Conservation (phyloP, 2,329 filamentous ascomycete genomes). For the Raffaelea albimanens region DNA sequence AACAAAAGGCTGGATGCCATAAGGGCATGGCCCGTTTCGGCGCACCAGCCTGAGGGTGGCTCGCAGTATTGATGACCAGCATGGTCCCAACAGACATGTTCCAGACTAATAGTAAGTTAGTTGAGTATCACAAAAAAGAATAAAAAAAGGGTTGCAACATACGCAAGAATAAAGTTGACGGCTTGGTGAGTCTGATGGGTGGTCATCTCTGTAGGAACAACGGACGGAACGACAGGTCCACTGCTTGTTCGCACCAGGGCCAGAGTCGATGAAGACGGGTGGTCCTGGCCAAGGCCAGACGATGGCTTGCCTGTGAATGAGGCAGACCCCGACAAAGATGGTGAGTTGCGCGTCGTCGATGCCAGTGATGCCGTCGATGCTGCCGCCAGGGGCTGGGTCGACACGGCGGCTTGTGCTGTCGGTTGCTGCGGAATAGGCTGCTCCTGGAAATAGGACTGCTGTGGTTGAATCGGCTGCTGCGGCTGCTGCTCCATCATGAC, state of each 20-base stretch:
- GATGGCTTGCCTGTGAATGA: no score
- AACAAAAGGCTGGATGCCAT: conserved; percentile 35
- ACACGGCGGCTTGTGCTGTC: no score
- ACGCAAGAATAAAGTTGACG: conserved; percentile 47
- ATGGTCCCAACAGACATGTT: conserved; percentile 44
- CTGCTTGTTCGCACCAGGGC: background rate
- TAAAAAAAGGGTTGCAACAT: conserved; percentile 14
- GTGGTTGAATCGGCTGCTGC: no score
- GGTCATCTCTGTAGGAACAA: conserved; percentile 18
- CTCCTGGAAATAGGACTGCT: no score
- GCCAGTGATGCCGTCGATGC: no score
- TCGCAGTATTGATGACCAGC: conserved; percentile 25
- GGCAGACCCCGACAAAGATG: no score
- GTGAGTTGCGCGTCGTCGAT: no score
- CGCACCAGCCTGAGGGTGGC: background rate
- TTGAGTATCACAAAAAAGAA: background rate
- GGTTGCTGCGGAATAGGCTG: no score
- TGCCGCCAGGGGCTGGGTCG: no score
- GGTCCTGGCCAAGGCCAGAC: background rate
- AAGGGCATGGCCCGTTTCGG: conserved; percentile 30
- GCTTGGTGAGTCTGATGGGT: conserved; percentile 32
- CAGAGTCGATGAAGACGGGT: background rate
- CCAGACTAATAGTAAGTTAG: conserved; percentile 26
- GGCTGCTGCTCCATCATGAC: no score
- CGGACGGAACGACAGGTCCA: background rate